Evolutionary conservation across 2,329 filamentous ascomycete species (phyloP), one percentile per base, ranked within the genome.

Genomic region (Pyricularia pennisetigena): DNA sequence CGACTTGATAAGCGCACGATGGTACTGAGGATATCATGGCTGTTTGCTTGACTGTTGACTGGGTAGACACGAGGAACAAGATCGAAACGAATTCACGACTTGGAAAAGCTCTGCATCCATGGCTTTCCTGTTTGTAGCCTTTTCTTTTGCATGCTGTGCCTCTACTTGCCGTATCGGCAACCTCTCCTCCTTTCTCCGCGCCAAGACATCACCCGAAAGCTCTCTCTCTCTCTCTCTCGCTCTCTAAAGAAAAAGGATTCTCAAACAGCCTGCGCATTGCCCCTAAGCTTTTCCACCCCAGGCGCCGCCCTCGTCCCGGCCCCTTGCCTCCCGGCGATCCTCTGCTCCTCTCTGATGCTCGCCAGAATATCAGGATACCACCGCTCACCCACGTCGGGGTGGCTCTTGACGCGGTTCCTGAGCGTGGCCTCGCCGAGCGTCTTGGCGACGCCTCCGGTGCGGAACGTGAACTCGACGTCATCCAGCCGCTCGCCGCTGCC

Each of bases 381-480:
- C 73, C 88, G 82, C 82, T 94, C 90, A 1, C 91, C 92, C 0
- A 97, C 93, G 76, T 96, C 93, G 3, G 90, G 90, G 79, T 97
- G 93, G 72, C 90, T 93, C 83, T 94, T 95, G 72, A 96, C 84
- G 16, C 93, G 81, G 78, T 96, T 97, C 79, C 91, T 85, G 75
- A 97, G 79, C 69, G 92, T 96, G 12, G 92, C 93, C 81, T 96
- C 92, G 4, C 93, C 92, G 9, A 96, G 79, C 72, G 85, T 89
- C 75, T 85, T 87, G 20, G 87, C 85, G 75, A 83, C 86, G 68
- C 86, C 82, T 20, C 91, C 91, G 70, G 84, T 88, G 28, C 88
- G 85, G 74, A 96, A 96, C 2, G 92, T 95, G 76, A 95, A 96
- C 80, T 96, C 93, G 64, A 94, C 91, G 74, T 94, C 91, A 73